phyloP scores from a whole-genome alignment of 1,139 yeast genomes.

The Diutina catenulata region DNA sequence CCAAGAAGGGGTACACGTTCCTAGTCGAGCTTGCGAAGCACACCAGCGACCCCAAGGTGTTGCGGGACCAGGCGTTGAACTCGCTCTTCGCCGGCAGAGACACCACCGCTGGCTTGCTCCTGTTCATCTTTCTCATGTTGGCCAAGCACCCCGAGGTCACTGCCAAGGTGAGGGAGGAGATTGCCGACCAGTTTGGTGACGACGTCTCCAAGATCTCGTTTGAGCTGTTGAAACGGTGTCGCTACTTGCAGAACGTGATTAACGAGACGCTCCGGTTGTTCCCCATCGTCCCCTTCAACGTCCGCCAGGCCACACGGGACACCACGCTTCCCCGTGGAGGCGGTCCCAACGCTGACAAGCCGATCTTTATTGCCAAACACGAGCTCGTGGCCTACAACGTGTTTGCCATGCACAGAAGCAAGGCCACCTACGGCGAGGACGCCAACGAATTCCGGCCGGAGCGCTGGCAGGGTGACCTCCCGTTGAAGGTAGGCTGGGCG shows the following conservation, averaged over 20 bases:
- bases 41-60: background rate
- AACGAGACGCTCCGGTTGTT: conserved; percentile 8
- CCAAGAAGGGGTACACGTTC: background rate
- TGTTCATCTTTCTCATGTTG: background rate
- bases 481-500: conserved; percentile 10
- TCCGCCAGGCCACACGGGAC: conserved; percentile 6
- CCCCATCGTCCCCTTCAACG: conserved; percentile 7
- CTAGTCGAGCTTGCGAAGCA: background rate
- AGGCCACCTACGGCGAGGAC: conserved; percentile 7
- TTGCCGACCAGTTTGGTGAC: conserved; percentile 21
- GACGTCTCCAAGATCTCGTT: conserved; percentile 11
- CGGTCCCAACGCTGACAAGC: conserved; percentile 7
- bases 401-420: conserved; percentile 7
- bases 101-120: background rate
- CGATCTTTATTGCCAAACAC: conserved; percentile 6
- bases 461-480: conserved; percentile 11
- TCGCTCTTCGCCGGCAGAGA: background rate
- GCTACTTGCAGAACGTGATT: conserved; percentile 6
- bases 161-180: conserved; percentile 16
- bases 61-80: background rate
- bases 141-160: background rate
- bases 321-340: conserved; percentile 16
- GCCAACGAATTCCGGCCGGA: conserved; percentile 7
- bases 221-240: conserved; percentile 7
- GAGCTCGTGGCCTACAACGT: conserved; percentile 6